These are phyloP conservation scores for Trichophyton mentagrophytes DNA, from an alignment of 2,329 filamentous ascomycete species.

Conservation along the genomic window DNA sequence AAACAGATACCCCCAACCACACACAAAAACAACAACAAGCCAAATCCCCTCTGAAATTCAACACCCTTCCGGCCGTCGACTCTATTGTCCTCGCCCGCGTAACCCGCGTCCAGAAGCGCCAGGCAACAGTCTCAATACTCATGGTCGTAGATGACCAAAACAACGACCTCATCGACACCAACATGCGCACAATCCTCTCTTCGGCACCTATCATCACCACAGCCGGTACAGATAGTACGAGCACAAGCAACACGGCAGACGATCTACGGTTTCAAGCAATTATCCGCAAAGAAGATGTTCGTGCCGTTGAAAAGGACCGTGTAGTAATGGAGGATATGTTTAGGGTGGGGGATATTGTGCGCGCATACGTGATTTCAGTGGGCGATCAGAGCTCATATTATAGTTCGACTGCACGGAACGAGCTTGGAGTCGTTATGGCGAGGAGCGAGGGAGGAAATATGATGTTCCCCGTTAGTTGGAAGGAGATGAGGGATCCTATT, in stretches of 20 bases:
- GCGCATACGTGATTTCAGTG: slow-evolving; percentile 75
- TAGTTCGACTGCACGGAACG: slow-evolving; percentile 79
- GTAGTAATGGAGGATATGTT: slow-evolving; percentile 86
- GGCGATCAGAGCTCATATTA: slow-evolving; percentile 95
- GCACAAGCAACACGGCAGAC: slow-evolving; percentile 41
- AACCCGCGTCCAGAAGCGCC: slow-evolving; percentile 69
- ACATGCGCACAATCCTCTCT: slow-evolving; percentile 26
- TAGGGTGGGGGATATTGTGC: slow-evolving; percentile 79
- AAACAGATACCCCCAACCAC: not conserved
- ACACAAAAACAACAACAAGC: slow-evolving; percentile 6
- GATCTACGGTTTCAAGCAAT: slow-evolving; percentile 64
- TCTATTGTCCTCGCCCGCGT: slow-evolving; percentile 74
- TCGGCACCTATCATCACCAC: slow-evolving; percentile 16
- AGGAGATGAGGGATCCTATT: slow-evolving; percentile 75
- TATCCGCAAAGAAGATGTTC: slow-evolving; percentile 78
- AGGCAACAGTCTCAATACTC: slow-evolving; percentile 76
- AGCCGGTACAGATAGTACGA: slow-evolving; percentile 16
- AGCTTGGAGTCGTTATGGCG: slow-evolving; percentile 87
- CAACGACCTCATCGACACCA: slow-evolving; percentile 15
- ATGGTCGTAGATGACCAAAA: slow-evolving; percentile 51
- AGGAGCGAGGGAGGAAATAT: slow-evolving; percentile 74
- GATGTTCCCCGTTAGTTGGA: slow-evolving; percentile 92
- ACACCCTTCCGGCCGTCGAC: slow-evolving; percentile 69
- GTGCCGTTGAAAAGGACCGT: slow-evolving; percentile 90
- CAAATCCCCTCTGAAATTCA: slow-evolving; percentile 30